phyloP scores from a whole-genome alignment of 2,329 filamentous ascomycete genomes.

The Fusarium graminum region DNA sequence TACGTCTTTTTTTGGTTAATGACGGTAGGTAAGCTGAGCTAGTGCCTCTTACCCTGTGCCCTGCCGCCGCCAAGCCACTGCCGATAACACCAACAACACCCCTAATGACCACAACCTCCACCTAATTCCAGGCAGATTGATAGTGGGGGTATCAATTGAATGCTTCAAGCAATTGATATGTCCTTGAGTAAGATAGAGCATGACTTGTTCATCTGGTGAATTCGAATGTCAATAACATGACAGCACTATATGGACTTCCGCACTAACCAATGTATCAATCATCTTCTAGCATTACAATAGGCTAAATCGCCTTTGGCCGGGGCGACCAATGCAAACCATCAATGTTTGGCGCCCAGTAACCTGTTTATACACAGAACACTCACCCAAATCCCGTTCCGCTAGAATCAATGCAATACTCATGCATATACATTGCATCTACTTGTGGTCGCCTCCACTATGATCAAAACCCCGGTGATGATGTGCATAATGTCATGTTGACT shows the following conservation, averaged over 20 bases:
- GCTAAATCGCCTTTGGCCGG: slow-evolving; percentile 3
- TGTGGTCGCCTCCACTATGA: slow-evolving; percentile 20
- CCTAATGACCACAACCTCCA: slow-evolving; percentile 7
- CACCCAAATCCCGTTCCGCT: neutral
- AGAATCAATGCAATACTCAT: slow-evolving; percentile 18
- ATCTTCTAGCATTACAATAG: neutral
- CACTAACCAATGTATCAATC: neutral
- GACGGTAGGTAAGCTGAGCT: slow-evolving; percentile 19
- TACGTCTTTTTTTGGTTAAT: slow-evolving; percentile 26
- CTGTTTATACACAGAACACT: slow-evolving; percentile 5
- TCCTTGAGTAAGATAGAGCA: no score
- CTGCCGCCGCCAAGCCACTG: slow-evolving; percentile 34
- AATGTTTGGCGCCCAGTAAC: slow-evolving; percentile 1
- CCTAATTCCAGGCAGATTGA: neutral
- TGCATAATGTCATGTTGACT: slow-evolving; percentile 28
- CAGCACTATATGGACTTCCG: neutral
- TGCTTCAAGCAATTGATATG: no score
- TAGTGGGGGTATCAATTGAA: neutral
- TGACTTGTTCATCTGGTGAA: neutral
- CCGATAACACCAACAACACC: slow-evolving; percentile 28
- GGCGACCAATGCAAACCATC: slow-evolving; percentile 8
- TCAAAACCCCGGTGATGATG: slow-evolving; percentile 31
- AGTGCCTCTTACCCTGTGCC: slow-evolving; percentile 14
- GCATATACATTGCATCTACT: slow-evolving; percentile 4
- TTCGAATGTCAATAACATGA: neutral